Evolutionary conservation across 805 yeast genomes (phyloP), one percentile per base, ranked within the genome.

Genomic region (Ogataea trehaloabstinens): DNA sequence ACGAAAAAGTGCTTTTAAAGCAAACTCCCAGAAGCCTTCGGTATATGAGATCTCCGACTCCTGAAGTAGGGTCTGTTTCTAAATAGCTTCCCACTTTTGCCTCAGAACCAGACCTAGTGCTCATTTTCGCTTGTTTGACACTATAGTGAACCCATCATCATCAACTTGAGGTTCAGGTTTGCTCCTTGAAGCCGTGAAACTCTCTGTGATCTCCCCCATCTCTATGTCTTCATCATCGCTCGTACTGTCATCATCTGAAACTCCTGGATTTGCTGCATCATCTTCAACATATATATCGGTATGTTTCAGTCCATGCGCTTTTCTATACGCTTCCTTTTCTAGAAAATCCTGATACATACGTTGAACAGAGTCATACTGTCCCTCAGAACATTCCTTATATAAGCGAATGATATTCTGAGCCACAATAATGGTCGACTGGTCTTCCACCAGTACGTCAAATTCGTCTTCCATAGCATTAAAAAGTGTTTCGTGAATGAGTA

Each of bases 91-190:
- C n/a, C n/a, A n/a, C n/a, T n/a, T n/a, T n/a, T n/a, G n/a, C n/a
- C n/a, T n/a, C n/a, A n/a, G n/a, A n/a, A n/a, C n/a, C n/a, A n/a
- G n/a, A n/a, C n/a, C n/a, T n/a, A n/a, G n/a, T n/a, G n/a, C 30
- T 27, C 17, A 27, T 60, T 73, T 71, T n/a, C 85, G 80, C 55
- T 78, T 80, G 55, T 76, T 81, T 53, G 81, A 88, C 3, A 91
- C 97, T 44, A 88, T 63, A 52, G 89, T 93, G 56, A 91, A 91
- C 1, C 98, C 99, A 57, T 91, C 98, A 24, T 91, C 98, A 57
- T 91, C 98, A 6, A 91, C 73, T 7, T 84, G 58, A 2, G 95
- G 95, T 8, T 73, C 85, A 21, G 62, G 61, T 15, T 63, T 56
- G 56, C 2, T 58, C 66, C 15, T 60, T 12, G 30, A 12, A 7